Base-by-base conservation (phyloP, 208 protist species). In the Phytomonas francai region DNA sequence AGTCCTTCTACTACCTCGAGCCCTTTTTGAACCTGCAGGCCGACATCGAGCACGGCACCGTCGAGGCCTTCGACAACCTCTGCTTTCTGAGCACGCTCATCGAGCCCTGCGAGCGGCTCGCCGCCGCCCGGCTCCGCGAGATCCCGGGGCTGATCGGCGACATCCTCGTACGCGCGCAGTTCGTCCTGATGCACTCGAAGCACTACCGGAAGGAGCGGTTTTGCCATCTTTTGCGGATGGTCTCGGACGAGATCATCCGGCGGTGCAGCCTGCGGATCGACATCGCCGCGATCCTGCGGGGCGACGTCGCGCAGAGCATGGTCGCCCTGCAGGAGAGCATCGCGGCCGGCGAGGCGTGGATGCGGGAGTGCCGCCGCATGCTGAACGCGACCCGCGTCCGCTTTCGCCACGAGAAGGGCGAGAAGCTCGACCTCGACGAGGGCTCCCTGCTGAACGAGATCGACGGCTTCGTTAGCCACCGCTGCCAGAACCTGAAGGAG, bases 391-490 rank as follows among this genome's bases (percentile, higher is more conserved):
- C 91, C 30, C 72, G 73, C 19, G 81, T 84, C 31, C 81, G 88
- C 54, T 96, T 94, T 61, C 78, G 81, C 28, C 29, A 83, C 32
- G 91, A 97, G 78, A 87, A 81, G 54, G 83, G 87, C 29, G 87
- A 94, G 75, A 90, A 96, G 70, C 79, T 98, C 27, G 95, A 98
- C 59, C 73, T 97, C 31, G 92, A 94, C 68, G 96, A 96, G 45
- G 14, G 39, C 39, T 88, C 80, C 14, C 96, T 99, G 63, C 88
- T 98, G 60, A 97, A 97, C 68, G 97, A 98, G 73, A 98, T 99
- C 76, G 96, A 98, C 68, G 97, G 97, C 65, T 99, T 99, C 67
- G 91, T 98, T 57, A 89, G 97, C 61, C 96, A 98, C 79, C 87
- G 97, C 54, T 99, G 97, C 80, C 81, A 91, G 42, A 98, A 99